Evolutionary conservation across 768 basidiomycete genomes (phyloP).

Genomic region (Kwoniella pini): DNA sequence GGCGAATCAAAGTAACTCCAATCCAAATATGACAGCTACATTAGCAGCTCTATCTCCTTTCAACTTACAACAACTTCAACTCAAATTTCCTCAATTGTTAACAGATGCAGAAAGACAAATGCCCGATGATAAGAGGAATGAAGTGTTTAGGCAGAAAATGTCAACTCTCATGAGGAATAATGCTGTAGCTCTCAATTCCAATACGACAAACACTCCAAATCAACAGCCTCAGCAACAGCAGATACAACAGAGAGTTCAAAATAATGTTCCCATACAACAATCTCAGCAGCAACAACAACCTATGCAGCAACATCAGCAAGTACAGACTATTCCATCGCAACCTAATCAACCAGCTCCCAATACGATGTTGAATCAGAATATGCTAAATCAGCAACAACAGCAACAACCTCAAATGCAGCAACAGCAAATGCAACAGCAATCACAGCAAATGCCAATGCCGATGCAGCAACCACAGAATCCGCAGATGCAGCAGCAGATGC

Average conservation of each 20-base stretch:
- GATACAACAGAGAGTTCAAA: no score
- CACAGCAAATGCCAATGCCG: slow-evolving; percentile 18
- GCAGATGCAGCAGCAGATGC: slow-evolving; percentile 5
- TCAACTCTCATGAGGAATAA: slow-evolving; percentile 9
- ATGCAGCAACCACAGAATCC: slow-evolving; percentile 12
- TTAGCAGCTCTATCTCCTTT: slow-evolving; percentile 1
- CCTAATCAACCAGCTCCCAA: background rate
- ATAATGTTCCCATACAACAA: no score
- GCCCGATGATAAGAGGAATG: slow-evolving; percentile 20
- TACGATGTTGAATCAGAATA: slow-evolving; percentile 17
- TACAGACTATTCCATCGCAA: slow-evolving; percentile 9
- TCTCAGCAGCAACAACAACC: slow-evolving; percentile 16
- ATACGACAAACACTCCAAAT: slow-evolving; percentile 8
- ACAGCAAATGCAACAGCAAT: slow-evolving; percentile 24
- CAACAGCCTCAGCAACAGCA: no score
- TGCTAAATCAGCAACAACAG: background rate
- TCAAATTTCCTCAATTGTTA: slow-evolving; percentile 26
- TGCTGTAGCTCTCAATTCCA: background rate
- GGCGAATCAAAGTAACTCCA: background rate
- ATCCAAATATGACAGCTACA: background rate
- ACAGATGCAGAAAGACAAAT: slow-evolving; percentile 21
- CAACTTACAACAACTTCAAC: slow-evolving; percentile 24
- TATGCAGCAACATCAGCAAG: slow-evolving; percentile 15
- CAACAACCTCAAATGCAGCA: background rate
- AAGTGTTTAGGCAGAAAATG: slow-evolving; percentile 22